Conservation (phyloP, 1,284 basidiomycete species). For the Cronartium ribicola region DNA sequence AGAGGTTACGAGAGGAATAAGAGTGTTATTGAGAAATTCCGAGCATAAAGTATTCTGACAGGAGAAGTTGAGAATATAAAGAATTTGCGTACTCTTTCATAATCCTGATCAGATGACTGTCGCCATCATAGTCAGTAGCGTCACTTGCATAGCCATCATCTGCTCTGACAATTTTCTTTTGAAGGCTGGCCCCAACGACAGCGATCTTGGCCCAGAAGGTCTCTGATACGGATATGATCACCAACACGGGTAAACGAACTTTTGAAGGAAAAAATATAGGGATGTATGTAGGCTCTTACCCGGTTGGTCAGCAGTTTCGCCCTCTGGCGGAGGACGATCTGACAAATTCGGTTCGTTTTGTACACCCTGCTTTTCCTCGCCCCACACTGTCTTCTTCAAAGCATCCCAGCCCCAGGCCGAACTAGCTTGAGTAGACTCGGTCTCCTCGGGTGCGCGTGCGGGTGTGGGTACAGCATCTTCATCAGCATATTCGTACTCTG, state of each 20-base stretch:
- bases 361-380: conserved; percentile 8
- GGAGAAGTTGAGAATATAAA: not conserved
- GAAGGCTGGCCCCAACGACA: conserved; percentile 19
- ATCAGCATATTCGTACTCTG: not conserved
- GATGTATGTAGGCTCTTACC: not conserved
- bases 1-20: no score
- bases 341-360: not conserved
- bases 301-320: conserved; percentile 14
- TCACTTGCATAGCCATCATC: conserved; percentile 42
- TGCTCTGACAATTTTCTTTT: conserved; percentile 20
- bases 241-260: not conserved
- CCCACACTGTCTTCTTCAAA: conserved; percentile 40
- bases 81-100: conserved; percentile 32
- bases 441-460: conserved; percentile 1
- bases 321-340: not conserved
- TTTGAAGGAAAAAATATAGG: not conserved
- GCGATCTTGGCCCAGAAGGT: conserved; percentile 36
- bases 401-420: conserved; percentile 25
- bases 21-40: not conserved
- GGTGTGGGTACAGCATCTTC: not conserved
- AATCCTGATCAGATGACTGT: conserved; percentile 41
- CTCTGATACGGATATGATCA: conserved; percentile 9
- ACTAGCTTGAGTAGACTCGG: not conserved
- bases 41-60: not conserved
- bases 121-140: conserved; percentile 38